Evolutionary conservation across 2,329 filamentous ascomycete genomes (phyloP).

Genomic region (Colletotrichum salicis): DNA sequence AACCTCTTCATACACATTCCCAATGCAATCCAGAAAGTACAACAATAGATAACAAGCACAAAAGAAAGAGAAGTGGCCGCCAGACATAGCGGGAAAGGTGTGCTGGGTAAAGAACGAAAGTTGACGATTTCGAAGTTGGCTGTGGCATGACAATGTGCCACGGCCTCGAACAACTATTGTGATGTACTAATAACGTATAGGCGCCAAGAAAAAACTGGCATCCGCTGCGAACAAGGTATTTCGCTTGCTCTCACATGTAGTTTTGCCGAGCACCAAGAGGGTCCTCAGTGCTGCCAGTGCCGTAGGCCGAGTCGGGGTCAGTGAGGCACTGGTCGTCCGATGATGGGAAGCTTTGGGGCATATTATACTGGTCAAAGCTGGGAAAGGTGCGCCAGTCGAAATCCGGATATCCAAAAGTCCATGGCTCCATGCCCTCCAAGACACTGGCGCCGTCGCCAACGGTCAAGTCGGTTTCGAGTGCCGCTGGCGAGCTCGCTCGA

Average conservation of each 20-base stretch:
- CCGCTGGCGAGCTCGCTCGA: too few relatives aligned
- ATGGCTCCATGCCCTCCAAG: too few relatives aligned
- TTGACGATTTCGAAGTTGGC: not conserved
- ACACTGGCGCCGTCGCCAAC: too few relatives aligned
- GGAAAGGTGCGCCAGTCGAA: not conserved
- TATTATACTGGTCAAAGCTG: not conserved
- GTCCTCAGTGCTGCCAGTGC: not conserved
- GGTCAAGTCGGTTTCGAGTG: too few relatives aligned
- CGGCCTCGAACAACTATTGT: not conserved
- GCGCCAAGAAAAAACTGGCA: not conserved
- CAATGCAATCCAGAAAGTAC: not conserved
- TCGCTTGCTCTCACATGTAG: constrained; percentile 67
- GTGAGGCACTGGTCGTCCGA: not conserved
- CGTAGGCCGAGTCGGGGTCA: not conserved
- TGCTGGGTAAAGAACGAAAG: not conserved
- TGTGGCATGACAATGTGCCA: not conserved
- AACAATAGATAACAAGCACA: not conserved
- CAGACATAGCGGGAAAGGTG: not conserved
- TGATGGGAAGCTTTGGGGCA: not conserved
- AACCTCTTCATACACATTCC: not conserved
- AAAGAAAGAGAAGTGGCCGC: not conserved
- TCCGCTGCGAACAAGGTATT: not conserved
- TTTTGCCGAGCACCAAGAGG: constrained; percentile 36
- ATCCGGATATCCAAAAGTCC: not conserved
- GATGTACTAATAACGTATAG: not conserved